Base-by-base conservation (phyloP, 1,139 yeast genomes). In the Eremothecium sinecaudum region DNA sequence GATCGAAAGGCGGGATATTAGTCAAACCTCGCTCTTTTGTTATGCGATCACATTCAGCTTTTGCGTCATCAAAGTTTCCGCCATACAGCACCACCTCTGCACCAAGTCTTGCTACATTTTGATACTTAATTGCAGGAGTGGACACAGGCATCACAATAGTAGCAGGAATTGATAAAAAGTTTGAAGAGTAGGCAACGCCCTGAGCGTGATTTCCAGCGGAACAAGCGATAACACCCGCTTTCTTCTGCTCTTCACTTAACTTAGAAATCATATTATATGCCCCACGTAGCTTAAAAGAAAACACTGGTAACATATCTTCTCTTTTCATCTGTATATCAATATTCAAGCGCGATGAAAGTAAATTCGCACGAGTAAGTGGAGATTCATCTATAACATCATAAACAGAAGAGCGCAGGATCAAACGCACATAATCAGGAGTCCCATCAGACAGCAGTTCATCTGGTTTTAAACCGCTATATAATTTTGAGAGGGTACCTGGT, bases 201-300 rank as follows among this genome's bases (percentile, higher is more conserved):
- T 92, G 99, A 2, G 99, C 99, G 51, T 90, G 99, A 58, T 90
- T 90, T 24, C 99, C 99, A 1, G 98, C 99, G 14, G 96, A 84
- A 51, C 97, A 90, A 0, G 98, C 96, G 56, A 92, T 80, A 35
- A 90, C 96, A 44, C 99, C 99, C 41, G 79, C 73, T 46, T 81
- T 62, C 34, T 81, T 77, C 26, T 75, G 69, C 29, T 74, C 71
- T 18, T 73, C 67, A 32, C 82, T 76, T 38, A 90, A 63, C 50
- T 87, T 82, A 24, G 97, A 92, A 51, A 90, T 80, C 94, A 84
- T 86, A 58, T 90, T 90, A 61, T 87, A 84, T 16, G 98, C 99
- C 39, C 99, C 99, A 56, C 99, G 77, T 42, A 90, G 69, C 62
- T 90, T 90, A 71, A 90, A 90, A 24, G 94, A 81, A 59, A 90